Evolutionary conservation across 2,329 filamentous ascomycete species (phyloP), one percentile per base, ranked within the genome.

Genomic region (Pseudocercospora fuligena): DNA sequence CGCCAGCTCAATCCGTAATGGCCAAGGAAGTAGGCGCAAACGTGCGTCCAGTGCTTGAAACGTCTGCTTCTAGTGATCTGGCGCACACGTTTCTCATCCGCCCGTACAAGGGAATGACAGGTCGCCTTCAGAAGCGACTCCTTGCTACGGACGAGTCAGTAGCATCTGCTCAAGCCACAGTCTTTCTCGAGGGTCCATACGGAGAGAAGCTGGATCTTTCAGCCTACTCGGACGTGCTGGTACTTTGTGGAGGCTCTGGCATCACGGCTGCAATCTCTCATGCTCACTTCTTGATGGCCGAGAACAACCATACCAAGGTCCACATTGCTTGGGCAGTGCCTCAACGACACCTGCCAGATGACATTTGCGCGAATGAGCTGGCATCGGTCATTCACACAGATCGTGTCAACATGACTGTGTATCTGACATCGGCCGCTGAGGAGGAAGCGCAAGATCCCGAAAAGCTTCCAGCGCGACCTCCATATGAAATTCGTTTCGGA

Each of bases 101-200:
- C 1, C 84, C 84, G 0, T 85, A 83, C 70, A 76, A 82, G 59
- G 83, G 84, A 58, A 85, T 84, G 78, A 86, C 84, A 1, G 79
- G 77, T 5, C 77, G 81, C n/a, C 78, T 86, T 4, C 51, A 54
- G 51, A 25, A 54, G 6, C 21, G 51, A 16, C 51, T 54, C 76
- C 61, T 70, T 76, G 49, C 66, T 63, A 31, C 75, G 72, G 47
- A 72, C 73, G 19, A 69, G 60, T 31, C 71, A 54, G 27, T 70
- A 65, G 12, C 75, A 73, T 16, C 72, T 16, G 51, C 25, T 79
- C 2, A 78, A 71, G 0, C 76, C 7, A 73, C 68, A 3, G 29
- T 85, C 47, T 78, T 85, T 2, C 72, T 86, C 9, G 84, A 86
- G 73, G 84, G 84, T 0, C 84, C 84, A 0, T 86, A 86, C 64